phyloP scores from a whole-genome alignment of 345 rosid genomes.

The Combretum micranthum region DNA sequence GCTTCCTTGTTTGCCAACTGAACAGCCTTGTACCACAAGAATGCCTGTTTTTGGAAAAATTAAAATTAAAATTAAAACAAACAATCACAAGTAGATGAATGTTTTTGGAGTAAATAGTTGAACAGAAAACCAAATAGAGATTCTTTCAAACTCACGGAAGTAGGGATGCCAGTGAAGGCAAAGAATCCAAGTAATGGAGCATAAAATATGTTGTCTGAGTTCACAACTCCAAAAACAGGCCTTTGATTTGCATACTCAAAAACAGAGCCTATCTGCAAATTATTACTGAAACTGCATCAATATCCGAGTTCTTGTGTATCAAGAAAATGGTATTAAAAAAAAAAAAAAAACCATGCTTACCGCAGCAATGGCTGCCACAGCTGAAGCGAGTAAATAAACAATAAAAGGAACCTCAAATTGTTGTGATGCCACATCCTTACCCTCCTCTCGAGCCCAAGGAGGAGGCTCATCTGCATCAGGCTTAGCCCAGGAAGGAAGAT shows the following conservation, averaged over 20 bases:
- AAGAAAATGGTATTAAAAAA: too few species aligned
- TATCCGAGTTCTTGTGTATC: not conserved
- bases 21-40: slow-evolving; percentile 86
- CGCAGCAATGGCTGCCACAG: slow-evolving; percentile 89
- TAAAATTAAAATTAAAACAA: not conserved
- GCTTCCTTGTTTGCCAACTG: slow-evolving; percentile 88
- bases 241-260: slow-evolving; percentile 75
- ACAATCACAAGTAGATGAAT: not conserved
- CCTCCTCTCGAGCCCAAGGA: slow-evolving; percentile 78
- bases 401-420: slow-evolving; percentile 55
- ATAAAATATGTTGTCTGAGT: slow-evolving; percentile 66
- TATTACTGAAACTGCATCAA: slow-evolving; percentile 5
- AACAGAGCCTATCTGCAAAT: slow-evolving; percentile 77
- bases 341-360: slow-evolving; percentile 35
- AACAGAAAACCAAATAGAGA: not conserved
- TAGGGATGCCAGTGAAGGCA: slow-evolving; percentile 75
- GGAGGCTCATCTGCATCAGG: slow-evolving; percentile 81
- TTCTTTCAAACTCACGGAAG: slow-evolving; percentile 50
- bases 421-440: slow-evolving; percentile 23
- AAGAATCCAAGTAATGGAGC: slow-evolving; percentile 94
- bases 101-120: not conserved
- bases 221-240: slow-evolving; percentile 78
- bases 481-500: slow-evolving; percentile 77
- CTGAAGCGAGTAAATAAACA: slow-evolving; percentile 73
- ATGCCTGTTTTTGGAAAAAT: slow-evolving; percentile 49